Percentiles rank a stretch among this genome's conserved stretches.
These are phyloP conservation scores for Taphrina communis DNA, from an alignment of 1,139 yeast species.

Conservation along the genomic window DNA sequence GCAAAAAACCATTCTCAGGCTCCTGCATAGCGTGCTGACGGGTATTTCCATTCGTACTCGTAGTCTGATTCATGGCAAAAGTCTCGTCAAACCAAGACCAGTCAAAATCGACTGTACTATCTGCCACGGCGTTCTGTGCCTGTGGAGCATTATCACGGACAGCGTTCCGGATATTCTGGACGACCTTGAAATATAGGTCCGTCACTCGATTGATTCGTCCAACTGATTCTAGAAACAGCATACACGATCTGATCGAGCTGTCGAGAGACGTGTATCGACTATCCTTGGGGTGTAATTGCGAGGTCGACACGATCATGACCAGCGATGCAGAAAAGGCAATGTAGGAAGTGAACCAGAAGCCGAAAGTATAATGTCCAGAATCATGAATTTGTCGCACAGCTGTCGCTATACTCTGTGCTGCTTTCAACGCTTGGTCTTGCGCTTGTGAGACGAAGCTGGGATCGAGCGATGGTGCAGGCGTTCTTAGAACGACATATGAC, in stretches of 20 bases:
- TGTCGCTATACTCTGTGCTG: constrained; percentile 10
- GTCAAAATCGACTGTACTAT: constrained; percentile 4
- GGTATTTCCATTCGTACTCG: not conserved
- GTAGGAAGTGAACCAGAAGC: constrained; percentile 14
- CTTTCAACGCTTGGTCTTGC: constrained; percentile 1
- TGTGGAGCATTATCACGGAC: constrained; percentile 8
- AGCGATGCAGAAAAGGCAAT: constrained; percentile 9
- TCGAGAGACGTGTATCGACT: not conserved
- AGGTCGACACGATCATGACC: constrained; percentile 14
- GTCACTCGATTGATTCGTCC: constrained; percentile 16
- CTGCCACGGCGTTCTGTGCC: not conserved
- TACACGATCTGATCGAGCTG: constrained; percentile 8
- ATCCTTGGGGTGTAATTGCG: constrained; percentile 1
- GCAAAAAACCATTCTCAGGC: not conserved
- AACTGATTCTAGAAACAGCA: constrained; percentile 4
- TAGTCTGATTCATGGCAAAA: not conserved
- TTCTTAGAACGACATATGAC: constrained; percentile 9
- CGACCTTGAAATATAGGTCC: constrained; percentile 1
- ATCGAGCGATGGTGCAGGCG: not conserved
- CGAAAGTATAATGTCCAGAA: constrained; percentile 6
- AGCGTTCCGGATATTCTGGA: constrained; percentile 7
- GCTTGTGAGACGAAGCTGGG: constrained; percentile 3
- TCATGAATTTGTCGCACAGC: constrained; percentile 17
- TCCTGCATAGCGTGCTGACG: not conserved
- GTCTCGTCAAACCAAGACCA: constrained; percentile 15